Percentiles rank a stretch among this genome's conserved stretches.
These are phyloP conservation scores for Kitagawia praeruptora DNA, from an alignment of 129 eudicot genomes.

Conservation along the genomic window DNA sequence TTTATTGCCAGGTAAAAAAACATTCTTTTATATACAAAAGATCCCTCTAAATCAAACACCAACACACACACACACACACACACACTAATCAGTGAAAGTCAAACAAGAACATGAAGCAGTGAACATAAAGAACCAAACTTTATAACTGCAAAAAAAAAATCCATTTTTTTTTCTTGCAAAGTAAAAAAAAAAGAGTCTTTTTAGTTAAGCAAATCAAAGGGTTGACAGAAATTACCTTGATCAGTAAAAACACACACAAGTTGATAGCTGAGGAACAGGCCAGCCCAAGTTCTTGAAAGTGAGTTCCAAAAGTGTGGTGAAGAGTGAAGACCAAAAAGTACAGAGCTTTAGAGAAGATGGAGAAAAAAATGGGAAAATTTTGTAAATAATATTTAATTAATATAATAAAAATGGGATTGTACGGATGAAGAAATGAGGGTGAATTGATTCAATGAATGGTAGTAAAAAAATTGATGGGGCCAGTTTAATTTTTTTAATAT, in stretches of 20 bases:
- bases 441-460: not conserved
- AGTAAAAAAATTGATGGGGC: not conserved
- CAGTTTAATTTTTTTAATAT: not conserved
- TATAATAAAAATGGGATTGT: not conserved
- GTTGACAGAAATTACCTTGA: not conserved
- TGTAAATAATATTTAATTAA: not conserved
- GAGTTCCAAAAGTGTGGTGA: not conserved
- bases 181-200: not conserved
- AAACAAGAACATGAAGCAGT: not conserved
- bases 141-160: not conserved
- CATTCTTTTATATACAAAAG: not conserved
- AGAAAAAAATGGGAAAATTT: not conserved
- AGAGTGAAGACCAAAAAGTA: not conserved
- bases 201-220: not conserved
- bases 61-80: not conserved
- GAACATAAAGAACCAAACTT: slow-evolving; percentile 1
- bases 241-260: not conserved
- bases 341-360: not conserved
- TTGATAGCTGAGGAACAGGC: not conserved
- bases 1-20: not conserved
- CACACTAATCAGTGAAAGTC: not conserved
- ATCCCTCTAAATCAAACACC: not conserved
- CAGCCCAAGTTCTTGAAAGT: slow-evolving; percentile 1
- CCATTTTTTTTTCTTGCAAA: not conserved
- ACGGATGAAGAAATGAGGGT: not conserved